Evolutionary conservation across 805 yeast genomes (phyloP), one percentile per base, ranked within the genome.

Genomic region (Kodamaea neixiangensis): DNA sequence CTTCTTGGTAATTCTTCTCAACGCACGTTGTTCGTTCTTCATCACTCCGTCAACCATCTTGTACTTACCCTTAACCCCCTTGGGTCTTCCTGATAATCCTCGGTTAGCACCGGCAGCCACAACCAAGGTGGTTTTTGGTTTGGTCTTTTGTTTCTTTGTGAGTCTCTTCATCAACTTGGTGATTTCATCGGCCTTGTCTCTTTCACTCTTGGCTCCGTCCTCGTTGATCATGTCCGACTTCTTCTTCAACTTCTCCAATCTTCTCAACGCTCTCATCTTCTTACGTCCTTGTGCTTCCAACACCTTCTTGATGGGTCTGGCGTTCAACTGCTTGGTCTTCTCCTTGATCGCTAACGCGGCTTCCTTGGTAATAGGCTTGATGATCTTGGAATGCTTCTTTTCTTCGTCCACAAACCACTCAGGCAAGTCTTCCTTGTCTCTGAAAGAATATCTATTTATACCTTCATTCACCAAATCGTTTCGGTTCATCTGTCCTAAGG

Each of bases 301-400:
- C n/a, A 94, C 97, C 81, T 94, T 94, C 82, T 94, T 94, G 64
- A 94, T 93, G 9, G 99, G 99, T 68, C 99, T 84, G 9, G 99
- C 97, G 69, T 94, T 94, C 67, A 94, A 73, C 54, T 92, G 73
- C 58, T 65, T 72, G 59, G 69, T 68, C 56, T 73, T 73, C 52
- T 74, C 77, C 49, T 66, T 71, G 47, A 73, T 71, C 2, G 79
- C 79, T 40, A 68, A 55, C 13, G 78, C 71, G 0, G 79, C 79
- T 71, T 94, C 99, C 70, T 96, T 96, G 6, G 99, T 94, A 54
- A 94, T 88, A 6, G 99, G 99, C 66, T 89, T 86, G 58, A 81
- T 81, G 51, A 89, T 82, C 76, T 90, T 90, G 47, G 91, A 85
- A 72, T 93, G 97, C 63, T 76, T 77, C 64, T 80, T 82, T 68